Conservation (phyloP, 192 early-diverging fungal genomes). For the Coemansia sp. region DNA sequence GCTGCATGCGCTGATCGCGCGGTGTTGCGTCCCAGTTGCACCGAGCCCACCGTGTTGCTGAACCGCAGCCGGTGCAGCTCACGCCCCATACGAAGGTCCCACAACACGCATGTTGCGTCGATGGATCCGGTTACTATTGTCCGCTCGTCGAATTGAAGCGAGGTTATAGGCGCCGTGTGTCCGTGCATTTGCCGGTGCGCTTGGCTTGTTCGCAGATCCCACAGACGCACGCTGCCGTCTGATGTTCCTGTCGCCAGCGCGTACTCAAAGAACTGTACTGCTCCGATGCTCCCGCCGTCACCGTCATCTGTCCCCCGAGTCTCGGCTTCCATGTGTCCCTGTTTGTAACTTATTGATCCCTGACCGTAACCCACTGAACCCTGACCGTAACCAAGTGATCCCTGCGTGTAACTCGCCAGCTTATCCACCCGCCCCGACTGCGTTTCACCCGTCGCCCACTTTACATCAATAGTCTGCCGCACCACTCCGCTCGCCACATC, state of each 20-base stretch:
- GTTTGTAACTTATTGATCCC: no score
- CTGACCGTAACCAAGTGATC: no score
- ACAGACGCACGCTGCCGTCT: slow-evolving; percentile 74
- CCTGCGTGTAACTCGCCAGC: no score
- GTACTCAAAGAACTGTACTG: slow-evolving; percentile 71
- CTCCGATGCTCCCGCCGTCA: slow-evolving; percentile 63
- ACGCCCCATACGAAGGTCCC: slow-evolving; percentile 74
- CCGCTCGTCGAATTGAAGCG: slow-evolving; percentile 66
- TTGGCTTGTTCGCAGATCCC: slow-evolving; percentile 77
- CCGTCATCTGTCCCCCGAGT: slow-evolving; percentile 29
- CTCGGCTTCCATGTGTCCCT: no score
- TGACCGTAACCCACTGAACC: no score
- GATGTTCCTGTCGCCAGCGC: slow-evolving; percentile 72
- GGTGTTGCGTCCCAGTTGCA: slow-evolving; percentile 20
- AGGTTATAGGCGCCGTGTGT: slow-evolving; percentile 63
- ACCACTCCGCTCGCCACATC: slow-evolving; percentile 67
- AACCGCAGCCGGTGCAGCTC: slow-evolving; percentile 61
- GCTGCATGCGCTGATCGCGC: slow-evolving; percentile 51
- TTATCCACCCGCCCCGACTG: background rate
- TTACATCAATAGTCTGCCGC: slow-evolving; percentile 66
- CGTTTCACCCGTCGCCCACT: slow-evolving; percentile 60
- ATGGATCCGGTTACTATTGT: slow-evolving; percentile 71
- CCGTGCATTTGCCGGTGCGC: slow-evolving; percentile 69
- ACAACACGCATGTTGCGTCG: slow-evolving; percentile 67
- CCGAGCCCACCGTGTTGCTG: slow-evolving; percentile 51